Percentiles rank a stretch among this genome's conserved stretches.
Evolutionary conservation across 306 rosid genomes (phyloP).

Genomic region (Lotus japonicus): DNA sequence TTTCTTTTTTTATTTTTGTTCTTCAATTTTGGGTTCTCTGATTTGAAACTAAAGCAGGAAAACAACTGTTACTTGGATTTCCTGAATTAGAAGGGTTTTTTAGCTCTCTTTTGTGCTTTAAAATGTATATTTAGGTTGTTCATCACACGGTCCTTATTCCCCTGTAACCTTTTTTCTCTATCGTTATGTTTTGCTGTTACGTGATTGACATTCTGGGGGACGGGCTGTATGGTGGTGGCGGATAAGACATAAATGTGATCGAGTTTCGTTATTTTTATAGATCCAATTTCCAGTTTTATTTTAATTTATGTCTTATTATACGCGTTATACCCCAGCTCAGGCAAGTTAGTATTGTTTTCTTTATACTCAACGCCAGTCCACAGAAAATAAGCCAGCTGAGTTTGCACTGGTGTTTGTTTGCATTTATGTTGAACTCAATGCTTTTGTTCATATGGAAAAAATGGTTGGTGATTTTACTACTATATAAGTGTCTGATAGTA

Average conservation of each 20-base stretch:
- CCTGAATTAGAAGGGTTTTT: constrained; percentile 29
- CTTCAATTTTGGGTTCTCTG: constrained; percentile 47
- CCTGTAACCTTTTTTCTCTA: not conserved
- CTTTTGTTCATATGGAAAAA: too few relatives aligned
- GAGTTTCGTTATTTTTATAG: constrained; percentile 33
- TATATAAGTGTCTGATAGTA: too few relatives aligned
- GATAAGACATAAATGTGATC: constrained; percentile 31
- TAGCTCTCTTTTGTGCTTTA: constrained; percentile 22
- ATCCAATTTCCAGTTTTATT: constrained; percentile 6
- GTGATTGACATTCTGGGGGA: constrained; percentile 34
- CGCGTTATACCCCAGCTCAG: too few relatives aligned
- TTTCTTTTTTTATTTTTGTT: not conserved
- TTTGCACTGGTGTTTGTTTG: too few relatives aligned
- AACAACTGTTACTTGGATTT: constrained; percentile 45
- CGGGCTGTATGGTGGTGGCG: constrained; percentile 31
- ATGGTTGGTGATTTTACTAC: too few relatives aligned
- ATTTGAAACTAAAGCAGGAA: constrained; percentile 40
- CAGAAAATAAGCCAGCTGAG: too few relatives aligned
- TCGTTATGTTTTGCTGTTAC: constrained; percentile 11
- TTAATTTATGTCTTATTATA: too few relatives aligned
- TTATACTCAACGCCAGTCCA: too few relatives aligned
- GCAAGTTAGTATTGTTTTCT: too few relatives aligned
- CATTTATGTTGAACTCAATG: too few relatives aligned
- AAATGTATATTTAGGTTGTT: constrained; percentile 50
- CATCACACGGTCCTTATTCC: constrained; percentile 24